Conservation (phyloP, 2,329 filamentous ascomycete genomes). For the Ophiostoma piceae region DNA sequence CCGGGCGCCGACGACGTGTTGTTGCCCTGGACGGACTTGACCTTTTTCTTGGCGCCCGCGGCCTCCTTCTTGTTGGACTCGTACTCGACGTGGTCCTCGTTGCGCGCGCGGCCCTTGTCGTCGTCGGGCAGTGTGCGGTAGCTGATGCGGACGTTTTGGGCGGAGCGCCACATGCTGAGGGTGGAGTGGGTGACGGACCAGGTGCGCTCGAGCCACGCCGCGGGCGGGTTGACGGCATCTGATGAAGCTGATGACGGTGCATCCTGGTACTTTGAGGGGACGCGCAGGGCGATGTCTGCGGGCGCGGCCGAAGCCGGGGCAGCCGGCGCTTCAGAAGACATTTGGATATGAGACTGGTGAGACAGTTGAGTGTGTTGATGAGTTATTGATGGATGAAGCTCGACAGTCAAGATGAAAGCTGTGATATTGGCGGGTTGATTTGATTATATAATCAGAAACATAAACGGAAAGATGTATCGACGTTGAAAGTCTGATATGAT, state of each 20-base stretch:
- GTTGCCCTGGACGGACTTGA: slow-evolving; percentile 60
- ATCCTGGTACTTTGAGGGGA: slow-evolving; percentile 47
- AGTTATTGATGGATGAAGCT: background rate
- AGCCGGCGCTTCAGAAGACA: background rate
- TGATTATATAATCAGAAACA: background rate
- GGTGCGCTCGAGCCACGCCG: slow-evolving; percentile 58
- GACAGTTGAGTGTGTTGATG: too few relatives aligned
- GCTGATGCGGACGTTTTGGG: slow-evolving; percentile 74
- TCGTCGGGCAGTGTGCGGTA: slow-evolving; percentile 53
- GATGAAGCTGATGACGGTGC: slow-evolving; percentile 31
- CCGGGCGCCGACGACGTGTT: slow-evolving; percentile 42
- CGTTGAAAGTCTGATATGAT: background rate
- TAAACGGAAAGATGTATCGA: background rate
- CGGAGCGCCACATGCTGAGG: slow-evolving; percentile 72
- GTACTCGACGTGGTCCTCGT: slow-evolving; percentile 71
- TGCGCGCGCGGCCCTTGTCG: slow-evolving; percentile 34
- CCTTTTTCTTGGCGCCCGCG: slow-evolving; percentile 36
- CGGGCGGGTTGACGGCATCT: slow-evolving; percentile 40
- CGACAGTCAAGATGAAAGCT: too few relatives aligned
- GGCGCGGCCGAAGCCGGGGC: background rate
- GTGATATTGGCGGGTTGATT: too few relatives aligned
- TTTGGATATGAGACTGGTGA: background rate
- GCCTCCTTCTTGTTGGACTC: slow-evolving; percentile 47
- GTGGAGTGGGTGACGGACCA: slow-evolving; percentile 74
- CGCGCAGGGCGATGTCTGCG: slow-evolving; percentile 36